Conservation (phyloP, 2,329 filamentous ascomycete species). For the Lachnellula arida region DNA sequence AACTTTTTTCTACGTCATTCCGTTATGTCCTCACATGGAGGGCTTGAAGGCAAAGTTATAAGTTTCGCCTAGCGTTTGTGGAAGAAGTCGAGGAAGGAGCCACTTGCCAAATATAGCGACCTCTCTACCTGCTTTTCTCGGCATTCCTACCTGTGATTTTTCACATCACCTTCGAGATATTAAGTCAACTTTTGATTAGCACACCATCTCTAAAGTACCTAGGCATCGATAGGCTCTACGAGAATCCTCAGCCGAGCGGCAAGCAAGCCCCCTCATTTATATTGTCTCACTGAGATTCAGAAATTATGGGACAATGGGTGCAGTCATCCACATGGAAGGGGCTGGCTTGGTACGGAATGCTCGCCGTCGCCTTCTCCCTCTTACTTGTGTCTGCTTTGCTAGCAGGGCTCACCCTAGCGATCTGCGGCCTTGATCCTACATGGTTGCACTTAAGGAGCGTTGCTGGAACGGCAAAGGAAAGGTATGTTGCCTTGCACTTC, state of each 20-base stretch:
- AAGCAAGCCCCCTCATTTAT: too few relatives aligned
- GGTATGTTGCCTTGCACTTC: constrained; percentile 8
- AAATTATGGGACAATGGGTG: background rate
- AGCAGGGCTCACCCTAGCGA: constrained; percentile 24
- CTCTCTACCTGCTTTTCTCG: background rate
- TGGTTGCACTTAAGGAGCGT: constrained; percentile 20
- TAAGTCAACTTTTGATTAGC: background rate
- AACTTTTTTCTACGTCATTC: too few relatives aligned
- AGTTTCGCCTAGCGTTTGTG: too few relatives aligned
- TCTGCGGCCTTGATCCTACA: constrained; percentile 24
- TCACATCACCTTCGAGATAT: background rate
- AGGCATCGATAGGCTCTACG: background rate
- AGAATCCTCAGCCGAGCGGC: too few relatives aligned
- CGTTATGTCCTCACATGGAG: too few relatives aligned
- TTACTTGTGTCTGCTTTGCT: constrained; percentile 20
- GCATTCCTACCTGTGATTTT: background rate
- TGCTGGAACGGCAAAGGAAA: constrained; percentile 19
- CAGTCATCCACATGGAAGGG: background rate
- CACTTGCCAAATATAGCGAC: background rate
- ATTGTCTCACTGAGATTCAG: too few relatives aligned
- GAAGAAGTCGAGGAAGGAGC: background rate
- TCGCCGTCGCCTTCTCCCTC: constrained; percentile 10
- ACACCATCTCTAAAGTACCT: background rate
- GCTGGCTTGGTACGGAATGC: constrained; percentile 11
- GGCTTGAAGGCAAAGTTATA: too few relatives aligned